Evolutionary conservation across 257 asterid genomes (phyloP), one percentile per base, ranked within the genome.

Genomic region (Ilex asprella): DNA sequence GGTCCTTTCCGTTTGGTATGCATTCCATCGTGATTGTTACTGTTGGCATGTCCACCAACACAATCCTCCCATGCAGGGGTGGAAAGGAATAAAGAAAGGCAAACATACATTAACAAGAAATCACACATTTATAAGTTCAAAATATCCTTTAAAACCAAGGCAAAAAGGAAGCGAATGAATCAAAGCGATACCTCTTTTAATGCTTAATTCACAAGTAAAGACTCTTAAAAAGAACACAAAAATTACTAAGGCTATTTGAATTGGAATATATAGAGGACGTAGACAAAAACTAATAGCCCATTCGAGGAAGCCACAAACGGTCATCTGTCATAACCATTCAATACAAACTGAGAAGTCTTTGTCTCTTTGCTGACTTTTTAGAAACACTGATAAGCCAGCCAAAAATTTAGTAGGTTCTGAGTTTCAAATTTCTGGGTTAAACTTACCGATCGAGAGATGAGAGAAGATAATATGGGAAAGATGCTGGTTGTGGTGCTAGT

Each of bases 161-260:
- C 52, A 72, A 62, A 74, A 60, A 55, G 81, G 76, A 58, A 69
- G 49, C 32, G 39, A 10, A 53, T 39, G 69, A 15, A 68, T 63
- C 61, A 50, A 71, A 32, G 27, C 57, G 59, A 63, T 64, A 59
- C 64, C 70, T 56, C 30, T 66, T 58, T 31, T 30, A 63, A 73
- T 63, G 60, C 82, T 70, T 52, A 27, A 49, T 21, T 69, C 73
- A 56, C 75, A 73, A 70, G 81, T 64, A 74, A 73, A 60, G 57
- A 53, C 30, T 5, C 30, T 3, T 10, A n/a, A 2, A 53, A 15
- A 16, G 57, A 53, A 53, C 2, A 3, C 29, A 53, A 53, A 16
- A 53, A 15, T 29, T 15, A 2, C 10, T 35, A 35, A 4, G 5
- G 41, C 2, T 35, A 35, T 35, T 35, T 35, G 41, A 21, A 21